phyloP scores from a whole-genome alignment of 225 moss, liverwort and hornwort species.

The Climacium dendroides region DNA sequence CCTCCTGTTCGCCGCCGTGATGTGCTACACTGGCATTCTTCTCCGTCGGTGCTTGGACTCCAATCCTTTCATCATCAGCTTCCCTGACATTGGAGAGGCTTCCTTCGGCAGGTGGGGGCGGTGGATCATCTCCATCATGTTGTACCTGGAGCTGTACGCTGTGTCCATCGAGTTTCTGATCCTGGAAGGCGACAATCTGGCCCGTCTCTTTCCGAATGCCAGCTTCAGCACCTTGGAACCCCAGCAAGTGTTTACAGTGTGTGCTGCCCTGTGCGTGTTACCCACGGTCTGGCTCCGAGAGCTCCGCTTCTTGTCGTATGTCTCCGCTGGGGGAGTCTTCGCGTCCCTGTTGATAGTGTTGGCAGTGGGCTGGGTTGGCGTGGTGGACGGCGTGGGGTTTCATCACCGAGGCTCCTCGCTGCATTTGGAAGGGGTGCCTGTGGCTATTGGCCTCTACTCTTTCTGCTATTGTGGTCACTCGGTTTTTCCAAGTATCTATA shows the following conservation, averaged over 20 bases:
- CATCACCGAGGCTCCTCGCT: constrained; percentile 44
- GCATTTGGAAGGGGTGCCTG: constrained; percentile 60
- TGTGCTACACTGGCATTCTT: constrained; percentile 75
- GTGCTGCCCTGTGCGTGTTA: constrained; percentile 57
- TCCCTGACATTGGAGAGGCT: constrained; percentile 85
- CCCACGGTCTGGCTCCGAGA: constrained; percentile 80
- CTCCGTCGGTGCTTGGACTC: constrained; percentile 66
- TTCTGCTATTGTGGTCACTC: constrained; percentile 97
- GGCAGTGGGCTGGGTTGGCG: constrained; percentile 62
- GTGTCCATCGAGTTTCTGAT: constrained; percentile 83
- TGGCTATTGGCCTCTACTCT: constrained; percentile 80
- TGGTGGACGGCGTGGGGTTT: constrained; percentile 74
- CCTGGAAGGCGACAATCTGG: constrained; percentile 83
- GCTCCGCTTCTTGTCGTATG: constrained; percentile 63
- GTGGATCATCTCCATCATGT: constrained; percentile 42
- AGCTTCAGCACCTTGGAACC: constrained; percentile 8
- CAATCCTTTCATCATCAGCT: constrained; percentile 27
- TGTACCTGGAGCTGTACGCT: constrained; percentile 80
- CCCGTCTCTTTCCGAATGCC: constrained; percentile 51
- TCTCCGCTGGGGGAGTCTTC: constrained; percentile 83
- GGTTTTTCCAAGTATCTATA: constrained; percentile 82
- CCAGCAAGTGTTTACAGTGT: constrained; percentile 35
- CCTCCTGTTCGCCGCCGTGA: constrained; percentile 44
- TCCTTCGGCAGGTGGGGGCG: constrained; percentile 69
- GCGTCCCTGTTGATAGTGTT: constrained; percentile 46